These are phyloP conservation scores for Citrus inodora DNA, from an alignment of 345 rosid genomes.

Conservation along the genomic window DNA sequence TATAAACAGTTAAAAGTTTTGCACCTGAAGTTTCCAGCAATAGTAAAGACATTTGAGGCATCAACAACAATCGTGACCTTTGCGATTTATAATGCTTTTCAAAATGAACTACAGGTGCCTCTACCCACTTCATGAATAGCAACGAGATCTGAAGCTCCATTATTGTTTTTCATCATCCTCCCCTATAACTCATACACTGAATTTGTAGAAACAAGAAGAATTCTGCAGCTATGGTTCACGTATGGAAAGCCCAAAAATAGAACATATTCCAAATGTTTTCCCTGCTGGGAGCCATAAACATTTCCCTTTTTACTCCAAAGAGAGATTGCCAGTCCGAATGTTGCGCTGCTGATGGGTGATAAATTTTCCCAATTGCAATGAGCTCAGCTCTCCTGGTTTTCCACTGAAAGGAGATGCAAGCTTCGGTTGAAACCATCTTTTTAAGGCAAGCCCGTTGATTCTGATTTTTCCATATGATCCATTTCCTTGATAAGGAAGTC, in stretches of 20 bases:
- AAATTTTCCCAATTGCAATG: conserved; percentile 59
- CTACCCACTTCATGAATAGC: neutral
- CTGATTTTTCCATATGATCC: conserved; percentile 65
- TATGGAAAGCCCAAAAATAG: neutral
- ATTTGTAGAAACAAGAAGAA: neutral
- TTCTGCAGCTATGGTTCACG: neutral
- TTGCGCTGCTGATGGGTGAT: conserved; percentile 70
- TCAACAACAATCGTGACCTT: neutral
- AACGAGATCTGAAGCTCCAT: neutral
- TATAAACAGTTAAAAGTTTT: neutral
- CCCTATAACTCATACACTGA: neutral
- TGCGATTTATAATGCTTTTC: neutral
- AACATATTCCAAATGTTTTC: neutral
- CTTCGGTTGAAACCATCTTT: conserved; percentile 86
- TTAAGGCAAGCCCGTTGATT: conserved; percentile 68
- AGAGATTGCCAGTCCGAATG: conserved; percentile 65
- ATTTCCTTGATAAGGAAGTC: conserved; percentile 68
- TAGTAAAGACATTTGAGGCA: neutral
- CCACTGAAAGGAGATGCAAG: conserved; percentile 60
- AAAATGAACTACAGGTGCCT: neutral
- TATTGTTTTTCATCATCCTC: neutral
- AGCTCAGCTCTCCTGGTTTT: conserved; percentile 53
- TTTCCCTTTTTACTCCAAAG: conserved; percentile 39
- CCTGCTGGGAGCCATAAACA: neutral
- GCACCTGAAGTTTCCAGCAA: conserved; percentile 2